Base-by-base conservation (phyloP, 2,329 filamentous ascomycete species). In the Byssochlamys sp. region DNA sequence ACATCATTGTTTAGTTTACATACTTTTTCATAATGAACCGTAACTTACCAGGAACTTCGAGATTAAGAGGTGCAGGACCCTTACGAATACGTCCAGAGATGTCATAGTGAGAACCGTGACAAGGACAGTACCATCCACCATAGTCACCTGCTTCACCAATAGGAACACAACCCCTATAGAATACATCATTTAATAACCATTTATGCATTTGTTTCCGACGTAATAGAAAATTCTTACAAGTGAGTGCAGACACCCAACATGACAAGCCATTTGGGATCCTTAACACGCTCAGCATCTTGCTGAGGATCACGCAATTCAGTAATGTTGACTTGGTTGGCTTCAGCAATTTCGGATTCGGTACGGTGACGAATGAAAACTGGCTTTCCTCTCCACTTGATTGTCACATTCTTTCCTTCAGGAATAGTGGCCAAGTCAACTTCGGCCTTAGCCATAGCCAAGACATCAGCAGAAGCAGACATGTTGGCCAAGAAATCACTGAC, bases 381-480 rank as follows among this genome's bases (percentile, higher is more conserved):
- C 89, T 99, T 99, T 77, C 94, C 94, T 83, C 94, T 89, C 94
- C 94, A 99, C 83, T 99, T 99, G 84, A 99, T 95, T 77, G 99
- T 95, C 81, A 91, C 94, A 81, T 99, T 99, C 89, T 97, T 99
- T 84, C 94, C 94, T 83, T 97, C 92, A 62, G 94, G 94, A 70
- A 99, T 97, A 64, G 90, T 77, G 70, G 81, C 82, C 66, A 99
- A 88, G 77, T 96, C 90, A 68, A 99, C 88, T 82, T 99, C 94
- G 68, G 99, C 94, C 87, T 99, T 99, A 77, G 94, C 94, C 86
- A 96, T 94, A 74, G 95, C 94, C 79, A 99, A 80, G 73, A 99
- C 91, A 73, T 99, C 94, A 78, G 94, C 94, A 61, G 94, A 99
- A 63, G 94, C 94, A 71, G 92, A 95, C 95, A 99, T 97, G 86